Evolutionary conservation across 805 yeast species (phyloP).

Genomic region (Nakazawaea siamensis): DNA sequence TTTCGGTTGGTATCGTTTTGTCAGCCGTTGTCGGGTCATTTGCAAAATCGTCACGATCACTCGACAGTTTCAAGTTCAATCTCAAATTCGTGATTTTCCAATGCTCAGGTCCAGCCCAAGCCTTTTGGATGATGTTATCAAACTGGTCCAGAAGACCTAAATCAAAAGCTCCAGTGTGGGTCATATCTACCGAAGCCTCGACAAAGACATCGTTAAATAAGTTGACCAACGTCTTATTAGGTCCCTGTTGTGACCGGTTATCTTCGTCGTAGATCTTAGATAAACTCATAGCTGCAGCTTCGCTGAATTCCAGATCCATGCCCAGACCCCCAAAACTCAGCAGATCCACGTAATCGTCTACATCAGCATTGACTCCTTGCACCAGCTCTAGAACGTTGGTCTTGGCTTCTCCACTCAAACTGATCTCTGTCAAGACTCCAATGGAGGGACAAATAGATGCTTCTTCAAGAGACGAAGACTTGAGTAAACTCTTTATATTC

Average conservation of each 20-base stretch:
- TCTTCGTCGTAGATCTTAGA: conserved; percentile 23
- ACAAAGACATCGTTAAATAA: conserved; percentile 24
- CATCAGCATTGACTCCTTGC: conserved; percentile 15
- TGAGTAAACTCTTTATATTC: neutral
- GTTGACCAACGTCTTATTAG: conserved; percentile 21
- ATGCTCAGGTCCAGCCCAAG: conserved; percentile 91
- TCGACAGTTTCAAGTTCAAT: conserved; percentile 17
- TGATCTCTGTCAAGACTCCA: neutral
- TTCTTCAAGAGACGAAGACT: neutral
- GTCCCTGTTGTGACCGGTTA: conserved; percentile 19
- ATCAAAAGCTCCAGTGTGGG: conserved; percentile 20
- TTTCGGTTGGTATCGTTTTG: neutral
- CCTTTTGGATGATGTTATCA: conserved; percentile 54
- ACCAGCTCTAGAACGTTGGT: conserved; percentile 18
- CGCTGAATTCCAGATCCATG: conserved; percentile 8
- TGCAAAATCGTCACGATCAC: neutral
- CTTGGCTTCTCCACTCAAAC: conserved; percentile 18
- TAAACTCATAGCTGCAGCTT: conserved; percentile 3
- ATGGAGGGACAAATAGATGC: neutral
- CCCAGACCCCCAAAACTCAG: conserved; percentile 2
- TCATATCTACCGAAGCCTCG: conserved; percentile 16
- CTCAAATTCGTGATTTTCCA: conserved; percentile 74
- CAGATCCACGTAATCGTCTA: conserved; percentile 2
- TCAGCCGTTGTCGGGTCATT: neutral
- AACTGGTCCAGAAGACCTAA: conserved; percentile 60